phyloP scores from a whole-genome alignment of 495 filamentous ascomycete species.

The Penicillium canescens region DNA sequence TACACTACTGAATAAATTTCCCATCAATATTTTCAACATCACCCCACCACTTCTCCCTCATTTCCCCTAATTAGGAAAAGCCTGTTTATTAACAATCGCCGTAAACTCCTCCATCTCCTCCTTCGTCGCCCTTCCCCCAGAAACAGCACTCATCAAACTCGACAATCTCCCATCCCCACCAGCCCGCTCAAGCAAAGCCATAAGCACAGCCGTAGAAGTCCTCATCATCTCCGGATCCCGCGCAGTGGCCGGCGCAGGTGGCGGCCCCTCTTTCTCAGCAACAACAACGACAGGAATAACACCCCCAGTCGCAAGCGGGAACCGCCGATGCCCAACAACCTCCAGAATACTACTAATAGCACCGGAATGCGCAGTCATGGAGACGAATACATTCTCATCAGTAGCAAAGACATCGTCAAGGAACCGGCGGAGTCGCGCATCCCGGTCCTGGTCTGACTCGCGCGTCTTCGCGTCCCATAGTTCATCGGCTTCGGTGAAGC shows the following conservation, averaged over 20 bases:
- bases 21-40: background rate
- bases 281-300: slow-evolving; percentile 71
- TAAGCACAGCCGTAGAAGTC: background rate
- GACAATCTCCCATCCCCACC: too few species aligned
- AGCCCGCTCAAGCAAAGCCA: too few species aligned
- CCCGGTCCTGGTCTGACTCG: slow-evolving; percentile 57
- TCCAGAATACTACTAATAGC: slow-evolving; percentile 62
- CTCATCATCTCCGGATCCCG: background rate
- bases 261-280: slow-evolving; percentile 34
- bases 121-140: too few species aligned
- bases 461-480: slow-evolving; percentile 56
- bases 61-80: background rate
- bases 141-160: too few species aligned
- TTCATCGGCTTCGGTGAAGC: slow-evolving; percentile 63
- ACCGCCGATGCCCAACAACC: slow-evolving; percentile 64
- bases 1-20: slow-evolving; percentile 29
- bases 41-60: background rate
- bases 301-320: slow-evolving; percentile 65
- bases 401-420: slow-evolving; percentile 65
- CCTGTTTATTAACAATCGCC: too few species aligned
- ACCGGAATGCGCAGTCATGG: slow-evolving; percentile 72
- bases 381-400: slow-evolving; percentile 63
- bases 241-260: too few species aligned
- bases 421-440: slow-evolving; percentile 52
- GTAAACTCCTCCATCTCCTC: too few species aligned